phyloP scores from a whole-genome alignment of 306 rosid species.

The Malus domestica region ASM211411v1 NC_041799.1:41933501-41934000 shows the following conservation, averaged over 20 bases:
- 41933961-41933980: no score
- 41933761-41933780: constrained; percentile 4
- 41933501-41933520: background rate
- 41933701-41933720: constrained; percentile 37
- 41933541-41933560: background rate
- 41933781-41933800: constrained; percentile 19
- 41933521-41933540: background rate
- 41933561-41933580: background rate
- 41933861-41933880: background rate
- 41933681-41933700: constrained; percentile 76
- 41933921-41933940: no score
- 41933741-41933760: constrained; percentile 3
- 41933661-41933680: constrained; percentile 61
- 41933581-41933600: background rate
- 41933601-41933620: background rate
- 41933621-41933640: background rate
- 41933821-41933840: constrained; percentile 68
- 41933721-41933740: constrained; percentile 8
- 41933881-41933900: background rate
- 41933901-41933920: no score
- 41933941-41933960: no score
- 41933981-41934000: no score
- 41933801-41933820: constrained; percentile 40
- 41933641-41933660: constrained; percentile 69
- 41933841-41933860: constrained; percentile 87